These are phyloP conservation scores for Boletus reticuloceps DNA, from an alignment of 768 basidiomycete genomes.

Conservation along the genomic window DNA sequence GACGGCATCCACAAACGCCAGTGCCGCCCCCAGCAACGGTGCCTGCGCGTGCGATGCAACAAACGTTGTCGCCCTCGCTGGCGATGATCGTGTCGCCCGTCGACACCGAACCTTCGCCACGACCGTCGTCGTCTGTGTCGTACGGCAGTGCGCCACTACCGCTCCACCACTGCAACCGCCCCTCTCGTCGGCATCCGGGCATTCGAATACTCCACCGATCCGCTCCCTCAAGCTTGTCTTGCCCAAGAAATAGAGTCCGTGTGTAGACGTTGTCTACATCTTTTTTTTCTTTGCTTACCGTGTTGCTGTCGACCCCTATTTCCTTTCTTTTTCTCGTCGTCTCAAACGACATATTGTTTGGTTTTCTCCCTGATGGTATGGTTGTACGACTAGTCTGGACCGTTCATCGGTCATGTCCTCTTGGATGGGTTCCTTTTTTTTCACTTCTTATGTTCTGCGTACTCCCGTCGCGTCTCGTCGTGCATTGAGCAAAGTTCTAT, in stretches of 20 bases:
- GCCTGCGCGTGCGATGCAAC: constrained; percentile 32
- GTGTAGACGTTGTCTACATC: neutral
- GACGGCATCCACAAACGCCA: constrained; percentile 34
- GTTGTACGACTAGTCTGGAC: constrained; percentile 13
- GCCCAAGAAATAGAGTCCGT: constrained; percentile 27
- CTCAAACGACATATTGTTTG: neutral
- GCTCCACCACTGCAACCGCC: constrained; percentile 12
- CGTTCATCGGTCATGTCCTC: neutral
- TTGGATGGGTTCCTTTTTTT: neutral
- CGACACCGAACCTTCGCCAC: constrained; percentile 33
- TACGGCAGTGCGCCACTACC: constrained; percentile 10
- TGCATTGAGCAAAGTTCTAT: neutral
- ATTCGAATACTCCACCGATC: constrained; percentile 29
- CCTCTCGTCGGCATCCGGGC: constrained; percentile 3
- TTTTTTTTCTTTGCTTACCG: neutral
- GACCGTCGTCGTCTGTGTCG: constrained; percentile 27
- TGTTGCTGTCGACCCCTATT: neutral
- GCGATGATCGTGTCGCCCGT: constrained; percentile 36
- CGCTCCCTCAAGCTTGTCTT: constrained; percentile 31
- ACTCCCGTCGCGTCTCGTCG: neutral
- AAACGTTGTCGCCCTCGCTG: constrained; percentile 33
- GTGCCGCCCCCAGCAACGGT: constrained; percentile 24
- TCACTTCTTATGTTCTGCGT: neutral
- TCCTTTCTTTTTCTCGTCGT: neutral
- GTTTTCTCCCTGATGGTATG: neutral